These are phyloP conservation scores for Hypoxylon lenormandii DNA, from an alignment of 495 filamentous ascomycete species.

Conservation along the genomic window DNA sequence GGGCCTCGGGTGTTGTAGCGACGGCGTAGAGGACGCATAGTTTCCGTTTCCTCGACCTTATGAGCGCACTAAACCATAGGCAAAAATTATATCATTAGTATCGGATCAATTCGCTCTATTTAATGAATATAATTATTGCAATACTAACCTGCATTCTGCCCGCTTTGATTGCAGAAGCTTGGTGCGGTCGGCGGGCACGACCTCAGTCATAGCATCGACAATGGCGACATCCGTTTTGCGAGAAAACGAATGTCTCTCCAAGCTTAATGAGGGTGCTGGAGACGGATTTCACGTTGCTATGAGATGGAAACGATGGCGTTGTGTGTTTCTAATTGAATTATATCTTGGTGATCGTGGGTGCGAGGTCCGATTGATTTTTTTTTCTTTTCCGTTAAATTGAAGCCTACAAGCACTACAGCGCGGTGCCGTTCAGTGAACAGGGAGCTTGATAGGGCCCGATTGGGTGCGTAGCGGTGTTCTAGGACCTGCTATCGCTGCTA, in stretches of 20 bases:
- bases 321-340: slow-evolving; percentile 62
- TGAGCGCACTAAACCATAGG: slow-evolving; percentile 70
- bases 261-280: slow-evolving; percentile 49
- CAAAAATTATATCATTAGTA: slow-evolving; percentile 57
- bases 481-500: slow-evolving; percentile 13
- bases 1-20: slow-evolving; percentile 62
- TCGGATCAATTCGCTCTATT: slow-evolving; percentile 60
- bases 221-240: slow-evolving; percentile 70
- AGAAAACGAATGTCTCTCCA: slow-evolving; percentile 62
- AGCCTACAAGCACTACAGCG: slow-evolving; percentile 12
- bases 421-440: slow-evolving; percentile 20
- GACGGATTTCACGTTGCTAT: slow-evolving; percentile 53
- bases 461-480: slow-evolving; percentile 17
- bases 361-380: slow-evolving; percentile 43
- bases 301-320: slow-evolving; percentile 67
- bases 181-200: slow-evolving; percentile 66
- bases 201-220: slow-evolving; percentile 69
- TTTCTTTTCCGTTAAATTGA: slow-evolving; percentile 23
- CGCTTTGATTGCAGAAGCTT: slow-evolving; percentile 67
- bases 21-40: slow-evolving; percentile 80
- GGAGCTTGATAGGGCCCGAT: slow-evolving; percentile 18
- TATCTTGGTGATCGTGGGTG: slow-evolving; percentile 27
- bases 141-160: slow-evolving; percentile 62
- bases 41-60: slow-evolving; percentile 83
- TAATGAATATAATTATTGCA: slow-evolving; percentile 35